Percentiles rank a stretch among this genome's conserved stretches.
Evolutionary conservation across 2,329 filamentous ascomycete genomes (phyloP).

Genomic region (Curvularia eragrostidis): DNA sequence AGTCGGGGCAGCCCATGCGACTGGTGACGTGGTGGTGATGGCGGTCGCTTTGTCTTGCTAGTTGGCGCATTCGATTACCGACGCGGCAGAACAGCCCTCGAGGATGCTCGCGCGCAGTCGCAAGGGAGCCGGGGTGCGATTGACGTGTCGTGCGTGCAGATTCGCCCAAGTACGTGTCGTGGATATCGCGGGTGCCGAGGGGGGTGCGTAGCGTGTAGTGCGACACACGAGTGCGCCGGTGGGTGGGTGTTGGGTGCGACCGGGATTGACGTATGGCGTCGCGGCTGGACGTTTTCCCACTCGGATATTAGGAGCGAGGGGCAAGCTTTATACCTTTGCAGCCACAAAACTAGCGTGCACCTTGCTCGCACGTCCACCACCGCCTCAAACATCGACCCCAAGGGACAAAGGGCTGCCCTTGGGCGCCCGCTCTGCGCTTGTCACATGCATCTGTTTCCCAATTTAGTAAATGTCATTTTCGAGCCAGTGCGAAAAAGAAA

Average conservation of each 20-base stretch:
- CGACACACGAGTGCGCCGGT: constrained; percentile 1
- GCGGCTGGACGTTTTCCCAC: constrained; percentile 23
- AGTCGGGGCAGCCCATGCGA: constrained; percentile 42
- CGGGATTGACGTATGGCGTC: constrained; percentile 25
- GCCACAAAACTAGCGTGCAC: constrained; percentile 15
- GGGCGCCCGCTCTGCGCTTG: neutral
- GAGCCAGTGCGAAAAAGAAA: neutral
- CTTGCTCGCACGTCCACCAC: constrained; percentile 10
- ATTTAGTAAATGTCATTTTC: neutral
- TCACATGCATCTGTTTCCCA: neutral
- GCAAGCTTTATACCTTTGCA: constrained; percentile 21
- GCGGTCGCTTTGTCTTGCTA: constrained; percentile 37
- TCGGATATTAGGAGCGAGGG: constrained; percentile 19
- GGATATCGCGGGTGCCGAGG: neutral
- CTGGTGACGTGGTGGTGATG: constrained; percentile 22
- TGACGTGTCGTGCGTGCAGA: neutral
- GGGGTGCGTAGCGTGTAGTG: neutral
- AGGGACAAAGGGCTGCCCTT: constrained; percentile 7
- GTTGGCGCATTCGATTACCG: constrained; percentile 43
- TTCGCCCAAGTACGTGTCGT: neutral
- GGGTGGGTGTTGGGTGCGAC: constrained; percentile 13
- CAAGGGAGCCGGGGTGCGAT: constrained; percentile 1
- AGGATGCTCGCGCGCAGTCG: constrained; percentile 1
- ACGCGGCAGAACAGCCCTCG: constrained; percentile 16
- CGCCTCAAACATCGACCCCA: constrained; percentile 9